Conservation (phyloP, 352 stramenopile genomes). For the Phytophthora megakarya region DNA sequence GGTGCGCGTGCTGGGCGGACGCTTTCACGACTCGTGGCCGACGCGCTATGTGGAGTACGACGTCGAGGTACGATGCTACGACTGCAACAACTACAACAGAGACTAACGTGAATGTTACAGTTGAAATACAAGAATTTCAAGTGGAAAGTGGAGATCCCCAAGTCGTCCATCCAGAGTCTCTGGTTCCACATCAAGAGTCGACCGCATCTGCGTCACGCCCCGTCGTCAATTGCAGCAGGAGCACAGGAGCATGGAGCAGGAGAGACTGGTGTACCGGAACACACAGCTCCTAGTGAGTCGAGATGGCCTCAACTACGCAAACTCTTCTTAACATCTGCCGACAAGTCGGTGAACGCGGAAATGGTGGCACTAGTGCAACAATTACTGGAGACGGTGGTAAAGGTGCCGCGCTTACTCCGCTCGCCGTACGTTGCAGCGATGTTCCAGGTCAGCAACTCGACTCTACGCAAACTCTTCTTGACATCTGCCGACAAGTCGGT, state of each 20-base stretch:
- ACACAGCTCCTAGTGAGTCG: slow-evolving; percentile 19
- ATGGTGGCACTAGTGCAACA: slow-evolving; percentile 84
- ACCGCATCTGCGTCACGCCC: slow-evolving; percentile 57
- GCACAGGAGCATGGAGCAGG: slow-evolving; percentile 36
- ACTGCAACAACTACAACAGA: background rate
- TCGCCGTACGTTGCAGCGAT: slow-evolving; percentile 76
- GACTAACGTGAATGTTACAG: slow-evolving; percentile 25
- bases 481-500: slow-evolving; percentile 78
- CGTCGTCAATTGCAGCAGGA: slow-evolving; percentile 18
- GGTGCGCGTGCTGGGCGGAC: slow-evolving; percentile 63
- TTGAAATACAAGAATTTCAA: slow-evolving; percentile 76
- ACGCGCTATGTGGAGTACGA: slow-evolving; percentile 87
- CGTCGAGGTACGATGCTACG: slow-evolving; percentile 59
- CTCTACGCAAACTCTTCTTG: slow-evolving; percentile 84
- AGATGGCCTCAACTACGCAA: slow-evolving; percentile 76
- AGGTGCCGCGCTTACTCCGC: slow-evolving; percentile 62
- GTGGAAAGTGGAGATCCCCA: slow-evolving; percentile 87
- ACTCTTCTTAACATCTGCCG: slow-evolving; percentile 77
- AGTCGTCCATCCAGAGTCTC: slow-evolving; percentile 78
- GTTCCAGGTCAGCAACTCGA: slow-evolving; percentile 88
- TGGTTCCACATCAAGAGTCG: slow-evolving; percentile 90
- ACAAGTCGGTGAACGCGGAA: slow-evolving; percentile 72
- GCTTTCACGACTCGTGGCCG: slow-evolving; percentile 80
- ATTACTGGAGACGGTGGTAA: slow-evolving; percentile 70
- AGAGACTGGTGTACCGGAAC: slow-evolving; percentile 26